phyloP scores from a whole-genome alignment of 1,139 yeast species.

The Wickerhamomyces sp. region DNA sequence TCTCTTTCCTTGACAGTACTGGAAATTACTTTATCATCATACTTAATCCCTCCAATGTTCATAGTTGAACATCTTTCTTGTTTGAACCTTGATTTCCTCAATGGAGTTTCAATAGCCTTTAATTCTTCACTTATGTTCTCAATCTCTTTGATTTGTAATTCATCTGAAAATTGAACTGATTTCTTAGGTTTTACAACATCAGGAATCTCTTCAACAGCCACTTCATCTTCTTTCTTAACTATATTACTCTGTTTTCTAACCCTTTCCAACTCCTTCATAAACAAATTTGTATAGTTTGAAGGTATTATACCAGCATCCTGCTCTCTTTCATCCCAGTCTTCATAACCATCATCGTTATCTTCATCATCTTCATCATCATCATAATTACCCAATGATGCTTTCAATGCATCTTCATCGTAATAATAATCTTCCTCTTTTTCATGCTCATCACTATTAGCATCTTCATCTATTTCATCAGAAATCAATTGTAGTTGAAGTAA shows the following conservation, averaged over 20 bases:
- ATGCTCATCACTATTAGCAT: conserved; percentile 24
- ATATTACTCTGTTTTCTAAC: conserved; percentile 7
- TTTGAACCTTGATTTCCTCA: conserved; percentile 16
- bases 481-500: conserved; percentile 14
- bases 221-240: not conserved
- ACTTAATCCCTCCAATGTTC: conserved; percentile 1
- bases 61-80: conserved; percentile 5
- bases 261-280: conserved; percentile 16
- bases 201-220: not conserved
- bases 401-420: conserved; percentile 22
- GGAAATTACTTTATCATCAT: not conserved
- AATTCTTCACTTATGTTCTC: conserved; percentile 49
- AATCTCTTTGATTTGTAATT: conserved; percentile 47
- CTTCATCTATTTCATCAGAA: conserved; percentile 29
- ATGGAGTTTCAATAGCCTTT: conserved; percentile 12
- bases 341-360: conserved; percentile 17
- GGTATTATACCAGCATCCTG: conserved; percentile 13
- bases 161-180: conserved; percentile 45
- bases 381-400: conserved; percentile 22
- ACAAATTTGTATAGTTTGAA: conserved; percentile 14
- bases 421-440: conserved; percentile 25
- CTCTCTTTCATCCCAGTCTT: conserved; percentile 19
- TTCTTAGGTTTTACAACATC: conserved; percentile 26
- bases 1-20: not conserved
- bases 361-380: conserved; percentile 27